Percentiles rank a stretch among this genome's conserved stretches.
phyloP scores from a whole-genome alignment of 257 asterid genomes.

The Solanum infundibuliforme region DNA sequence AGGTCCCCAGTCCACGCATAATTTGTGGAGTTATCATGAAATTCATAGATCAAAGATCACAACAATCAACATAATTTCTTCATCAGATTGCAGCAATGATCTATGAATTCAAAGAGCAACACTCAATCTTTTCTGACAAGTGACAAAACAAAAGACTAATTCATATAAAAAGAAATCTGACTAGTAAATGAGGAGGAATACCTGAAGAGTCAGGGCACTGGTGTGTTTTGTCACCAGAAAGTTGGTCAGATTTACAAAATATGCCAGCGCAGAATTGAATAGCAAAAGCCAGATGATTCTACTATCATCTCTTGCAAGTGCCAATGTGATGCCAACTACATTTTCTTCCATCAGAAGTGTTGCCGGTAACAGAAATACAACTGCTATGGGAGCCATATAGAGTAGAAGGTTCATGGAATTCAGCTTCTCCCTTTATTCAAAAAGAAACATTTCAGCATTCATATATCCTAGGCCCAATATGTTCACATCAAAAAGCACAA shows the following conservation, averaged over 20 bases:
- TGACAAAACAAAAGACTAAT: neutral
- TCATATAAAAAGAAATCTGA: neutral
- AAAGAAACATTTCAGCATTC: slow-evolving; percentile 13
- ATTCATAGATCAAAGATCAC: neutral
- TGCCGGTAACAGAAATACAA: slow-evolving; percentile 46
- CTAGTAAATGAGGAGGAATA: slow-evolving; percentile 9
- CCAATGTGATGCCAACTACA: slow-evolving; percentile 52
- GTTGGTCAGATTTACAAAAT: slow-evolving; percentile 58
- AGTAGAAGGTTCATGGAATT: slow-evolving; percentile 57
- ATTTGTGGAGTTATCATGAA: neutral
- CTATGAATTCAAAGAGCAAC: neutral
- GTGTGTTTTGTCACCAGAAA: slow-evolving; percentile 66
- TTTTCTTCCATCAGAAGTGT: slow-evolving; percentile 51
- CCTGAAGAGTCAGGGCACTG: slow-evolving; percentile 64
- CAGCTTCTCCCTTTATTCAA: slow-evolving; percentile 38
- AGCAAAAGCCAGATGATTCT: slow-evolving; percentile 48
- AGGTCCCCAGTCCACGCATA: neutral
- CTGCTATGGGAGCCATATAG: slow-evolving; percentile 66
- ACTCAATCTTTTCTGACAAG: neutral
- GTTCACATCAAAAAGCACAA: neutral
- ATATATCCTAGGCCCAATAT: neutral
- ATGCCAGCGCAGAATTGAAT: slow-evolving; percentile 56
- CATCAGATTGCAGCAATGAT: neutral
- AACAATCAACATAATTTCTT: neutral
- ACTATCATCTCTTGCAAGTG: slow-evolving; percentile 44